Conservation (phyloP, 2,329 filamentous ascomycete genomes). For the Colletotrichum eleusines region DNA sequence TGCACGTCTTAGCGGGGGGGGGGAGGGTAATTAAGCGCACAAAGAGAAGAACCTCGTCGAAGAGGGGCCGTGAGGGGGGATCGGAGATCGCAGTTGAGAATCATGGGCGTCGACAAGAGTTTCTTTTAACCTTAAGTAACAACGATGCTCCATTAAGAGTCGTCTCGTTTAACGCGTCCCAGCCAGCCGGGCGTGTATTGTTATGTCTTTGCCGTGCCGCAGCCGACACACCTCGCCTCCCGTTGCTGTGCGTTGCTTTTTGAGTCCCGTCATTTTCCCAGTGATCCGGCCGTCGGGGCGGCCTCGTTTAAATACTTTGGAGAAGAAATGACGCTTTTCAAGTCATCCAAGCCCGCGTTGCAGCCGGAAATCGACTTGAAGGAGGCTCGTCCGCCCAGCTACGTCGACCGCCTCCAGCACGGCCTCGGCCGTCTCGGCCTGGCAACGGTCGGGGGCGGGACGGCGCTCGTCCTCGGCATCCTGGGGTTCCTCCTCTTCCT, state of each 20-base stretch:
- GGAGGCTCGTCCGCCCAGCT: not conserved
- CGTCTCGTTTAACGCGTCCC: not conserved
- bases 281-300: not conserved
- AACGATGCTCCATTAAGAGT: not conserved
- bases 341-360: not conserved
- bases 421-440: conserved; percentile 34
- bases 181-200: not conserved
- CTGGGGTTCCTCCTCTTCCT: conserved; percentile 43
- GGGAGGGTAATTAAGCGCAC: no score
- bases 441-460: conserved; percentile 38
- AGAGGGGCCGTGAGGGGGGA: not conserved
- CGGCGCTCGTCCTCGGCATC: conserved; percentile 39
- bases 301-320: accelerated
- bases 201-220: not conserved
- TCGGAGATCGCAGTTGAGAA: not conserved
- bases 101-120: no score
- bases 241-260: not conserved
- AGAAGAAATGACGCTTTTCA: conserved; percentile 10
- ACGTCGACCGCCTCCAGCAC: conserved; percentile 8
- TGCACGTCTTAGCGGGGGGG: conserved; percentile 9
- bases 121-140: not conserved
- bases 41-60: not conserved
- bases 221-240: not conserved
- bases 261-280: not conserved
- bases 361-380: conserved; percentile 6